Base-by-base conservation (phyloP, 768 basidiomycete genomes). In the Xanthoconium stramineum region DNA sequence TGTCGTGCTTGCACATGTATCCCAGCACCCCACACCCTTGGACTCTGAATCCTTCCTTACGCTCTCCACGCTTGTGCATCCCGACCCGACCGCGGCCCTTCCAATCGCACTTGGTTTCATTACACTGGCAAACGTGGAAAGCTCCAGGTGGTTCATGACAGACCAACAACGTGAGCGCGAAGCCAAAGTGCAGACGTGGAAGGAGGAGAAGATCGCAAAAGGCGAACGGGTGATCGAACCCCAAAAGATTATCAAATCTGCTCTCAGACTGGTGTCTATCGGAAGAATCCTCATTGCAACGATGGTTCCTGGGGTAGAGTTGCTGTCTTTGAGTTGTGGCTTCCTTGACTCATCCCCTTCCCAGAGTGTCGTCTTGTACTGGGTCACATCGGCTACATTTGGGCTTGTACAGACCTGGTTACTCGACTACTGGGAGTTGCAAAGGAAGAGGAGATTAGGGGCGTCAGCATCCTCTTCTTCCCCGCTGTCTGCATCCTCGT, bases 101-200 rank as follows among this genome's bases (percentile, higher is more conserved):
- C 91, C 91, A 3, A 83, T 92, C 49, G 72, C 81, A 3, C 75
- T 91, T 20, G 91, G 91, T 8, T 69, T 91, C 45, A 67, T 90
- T 39, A 89, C 88, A 11, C 77, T 92, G 75, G 86, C 86, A 3
- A 91, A 91, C 59, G 86, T 90, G 12, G 91, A 93, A 65, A 84
- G 86, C 9, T 80, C 84, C 36, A 81, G 81, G 39, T 91, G 88
- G 89, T 80, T 91, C 57, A 75, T 85, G 73, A 82, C 78, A 33
- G 77, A 83, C 5, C 80, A 78, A 15, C 82, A 83, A 59, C 77
- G 76, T 38, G 77, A 81, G 63, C 80, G 79, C 40, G 73, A 79
- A 53, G 76, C 75, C 52, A 70, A 74, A 37, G 74, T 79, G 33
- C 78, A 81, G 58, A 74, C 79, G 56, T 73, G 76, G 65, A 79